Base-by-base conservation (phyloP, 1,284 basidiomycete species). In the Ceratobasidium sp. region DNA sequence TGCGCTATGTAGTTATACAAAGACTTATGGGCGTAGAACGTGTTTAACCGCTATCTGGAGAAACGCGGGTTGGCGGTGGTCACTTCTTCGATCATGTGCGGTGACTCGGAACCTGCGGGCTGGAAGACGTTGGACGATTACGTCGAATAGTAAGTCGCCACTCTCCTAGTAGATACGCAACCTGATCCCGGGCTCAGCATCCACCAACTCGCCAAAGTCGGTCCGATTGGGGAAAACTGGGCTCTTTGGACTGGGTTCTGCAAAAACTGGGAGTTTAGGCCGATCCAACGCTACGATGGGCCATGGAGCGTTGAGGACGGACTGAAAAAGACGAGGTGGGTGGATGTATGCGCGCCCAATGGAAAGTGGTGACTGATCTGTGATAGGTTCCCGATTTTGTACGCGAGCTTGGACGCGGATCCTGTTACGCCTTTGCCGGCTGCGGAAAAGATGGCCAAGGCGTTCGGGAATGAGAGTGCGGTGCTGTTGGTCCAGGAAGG, bases 351-450 rank as follows among this genome's bases (percentile, higher is more conserved):
- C 13, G 2, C 2, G 12, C 1, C 42, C 43, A 73, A 72, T 58
- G n/a, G 20, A 13, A 29, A 8, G 10, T 52, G 31, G 31, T 27
- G 40, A 32, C 25, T 34, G 20, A 13, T n/a, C 10, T 34, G 7
- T 25, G 2, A 32, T 60, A 73, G 67, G 17, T 68, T 57, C 68
- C 73, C 74, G 7, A 68, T 75, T 31, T 35, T 76, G 40, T 74
- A 74, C 62, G n/a, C 74, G 35, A 71, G 72, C 12, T 69, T 65
- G 29, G 72, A 69, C 0, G 71, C 71, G 27, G 75, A 75, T 49
- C 73, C 74, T 10, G 74, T 75, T 40, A 75, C 75, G 20, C 75
- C 75, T 1, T 58, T 73, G 10, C 15, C 64, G 0, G 53, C 73
- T 0, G 75, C 75, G 3, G 35, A 50, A 12, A 58, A 53, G 50